phyloP scores from a whole-genome alignment of 805 yeast species.

The Komagataella pseudopastoris region DNA sequence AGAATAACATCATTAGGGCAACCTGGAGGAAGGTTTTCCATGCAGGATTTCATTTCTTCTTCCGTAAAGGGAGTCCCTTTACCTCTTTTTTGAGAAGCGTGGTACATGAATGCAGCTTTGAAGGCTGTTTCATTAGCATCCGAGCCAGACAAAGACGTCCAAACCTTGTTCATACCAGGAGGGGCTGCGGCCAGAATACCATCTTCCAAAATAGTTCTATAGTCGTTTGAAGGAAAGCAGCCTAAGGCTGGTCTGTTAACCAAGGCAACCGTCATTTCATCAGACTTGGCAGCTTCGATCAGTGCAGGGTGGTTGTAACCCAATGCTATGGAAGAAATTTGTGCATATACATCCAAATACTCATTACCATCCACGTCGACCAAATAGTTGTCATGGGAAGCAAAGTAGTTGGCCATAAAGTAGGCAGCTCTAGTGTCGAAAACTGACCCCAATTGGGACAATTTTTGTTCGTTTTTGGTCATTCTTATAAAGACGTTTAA shows the following conservation, averaged over 20 bases:
- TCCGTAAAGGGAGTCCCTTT: constrained; percentile 40
- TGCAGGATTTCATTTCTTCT: constrained; percentile 60
- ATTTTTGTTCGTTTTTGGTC: constrained; percentile 7
- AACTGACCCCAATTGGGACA: constrained; percentile 42
- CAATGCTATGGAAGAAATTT: constrained; percentile 73
- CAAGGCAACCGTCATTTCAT: constrained; percentile 57
- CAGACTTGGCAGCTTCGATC: constrained; percentile 53
- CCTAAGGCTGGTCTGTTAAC: constrained; percentile 81
- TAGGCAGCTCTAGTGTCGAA: constrained; percentile 65
- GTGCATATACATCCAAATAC: constrained; percentile 65
- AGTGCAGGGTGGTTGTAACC: constrained; percentile 81
- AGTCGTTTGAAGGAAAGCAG: constrained; percentile 62
- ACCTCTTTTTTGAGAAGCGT: constrained; percentile 59
- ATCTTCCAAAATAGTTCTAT: constrained; percentile 30
- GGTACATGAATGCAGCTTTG: constrained; percentile 80
- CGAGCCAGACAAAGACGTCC: constrained; percentile 77
- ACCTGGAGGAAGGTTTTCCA: constrained; percentile 81
- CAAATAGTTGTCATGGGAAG: constrained; percentile 68
- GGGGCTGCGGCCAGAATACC: constrained; percentile 67
- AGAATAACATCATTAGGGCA: constrained; percentile 76
- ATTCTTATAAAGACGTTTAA: no score
- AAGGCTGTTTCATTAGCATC: constrained; percentile 84
- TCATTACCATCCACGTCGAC: constrained; percentile 72
- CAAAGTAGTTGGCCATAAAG: constrained; percentile 63
- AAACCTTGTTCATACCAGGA: constrained; percentile 57